Evolutionary conservation across 805 yeast genomes (phyloP).

Genomic region (Spathaspora girioi): DNA sequence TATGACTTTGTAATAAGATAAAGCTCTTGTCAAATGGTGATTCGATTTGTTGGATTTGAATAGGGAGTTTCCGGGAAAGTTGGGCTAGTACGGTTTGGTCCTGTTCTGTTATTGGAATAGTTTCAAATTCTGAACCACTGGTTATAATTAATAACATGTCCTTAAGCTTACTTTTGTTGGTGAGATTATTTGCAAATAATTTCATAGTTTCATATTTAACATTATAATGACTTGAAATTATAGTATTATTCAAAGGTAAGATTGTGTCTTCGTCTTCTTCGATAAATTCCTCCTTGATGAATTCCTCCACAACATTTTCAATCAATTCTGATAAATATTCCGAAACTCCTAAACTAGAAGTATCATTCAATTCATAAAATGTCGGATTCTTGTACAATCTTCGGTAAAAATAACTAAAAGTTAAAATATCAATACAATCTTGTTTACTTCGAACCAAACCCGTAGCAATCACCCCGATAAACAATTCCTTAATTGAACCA

Average conservation of each 20-base stretch:
- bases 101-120: conserved; percentile 55
- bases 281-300: conserved; percentile 57
- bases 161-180: conserved; percentile 53
- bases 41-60: conserved; percentile 46
- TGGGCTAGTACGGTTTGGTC: conserved; percentile 50
- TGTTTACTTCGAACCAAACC: conserved; percentile 64
- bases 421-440: conserved; percentile 87
- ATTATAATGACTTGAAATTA: conserved; percentile 72
- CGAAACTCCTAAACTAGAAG: conserved; percentile 65
- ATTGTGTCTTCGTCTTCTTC: conserved; percentile 50
- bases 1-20: conserved; percentile 74
- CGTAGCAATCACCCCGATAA: conserved; percentile 71
- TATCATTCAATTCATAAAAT: conserved; percentile 74
- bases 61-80: conserved; percentile 59
- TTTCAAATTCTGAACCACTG: conserved; percentile 69
- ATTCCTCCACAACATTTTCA: conserved; percentile 64
- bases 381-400: conserved; percentile 81
- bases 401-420: conserved; percentile 78
- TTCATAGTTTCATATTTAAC: conserved; percentile 67
- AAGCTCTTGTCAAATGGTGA: conserved; percentile 70
- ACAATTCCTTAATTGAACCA: conserved; percentile 56
- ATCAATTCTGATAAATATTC: conserved; percentile 81
- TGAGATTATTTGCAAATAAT: conserved; percentile 47
- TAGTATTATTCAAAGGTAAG: conserved; percentile 62
- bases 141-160: conserved; percentile 63